A percentile compares a stretch with the other conserved stretches of the same genome.
These are phyloP conservation scores for Alternaria consortialis DNA, from an alignment of 2,329 filamentous ascomycete genomes.

Conservation along the genomic window DNA sequence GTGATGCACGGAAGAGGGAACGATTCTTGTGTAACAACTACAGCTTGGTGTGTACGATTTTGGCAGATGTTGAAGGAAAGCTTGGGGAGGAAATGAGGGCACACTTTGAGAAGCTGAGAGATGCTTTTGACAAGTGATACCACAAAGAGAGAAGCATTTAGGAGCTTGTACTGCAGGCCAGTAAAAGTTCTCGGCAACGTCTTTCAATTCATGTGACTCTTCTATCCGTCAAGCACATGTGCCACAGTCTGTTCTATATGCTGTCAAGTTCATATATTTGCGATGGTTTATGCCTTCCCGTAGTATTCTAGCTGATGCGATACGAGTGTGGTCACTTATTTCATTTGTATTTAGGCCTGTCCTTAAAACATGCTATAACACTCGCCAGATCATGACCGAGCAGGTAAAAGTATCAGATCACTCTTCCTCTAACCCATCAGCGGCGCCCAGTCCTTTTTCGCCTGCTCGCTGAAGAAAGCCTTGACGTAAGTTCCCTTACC, in stretches of 20 bases:
- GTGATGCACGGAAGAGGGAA: slow-evolving; percentile 80
- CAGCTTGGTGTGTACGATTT: slow-evolving; percentile 90
- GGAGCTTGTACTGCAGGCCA: not conserved
- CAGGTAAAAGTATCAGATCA: not conserved
- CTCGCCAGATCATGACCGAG: not conserved
- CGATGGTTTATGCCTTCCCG: not conserved
- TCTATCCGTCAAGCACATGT: not conserved
- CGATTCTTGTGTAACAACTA: slow-evolving; percentile 97
- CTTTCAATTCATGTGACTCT: not conserved
- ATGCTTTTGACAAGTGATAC: slow-evolving; percentile 45
- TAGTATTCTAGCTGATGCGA: not conserved
- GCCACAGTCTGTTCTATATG: not conserved
- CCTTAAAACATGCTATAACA: not conserved
- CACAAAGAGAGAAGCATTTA: not conserved
- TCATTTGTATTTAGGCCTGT: not conserved
- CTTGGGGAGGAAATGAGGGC: slow-evolving; percentile 76
- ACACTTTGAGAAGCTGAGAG: slow-evolving; percentile 72
- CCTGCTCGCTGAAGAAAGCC: slow-evolving; percentile 29
- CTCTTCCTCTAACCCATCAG: slow-evolving; percentile 23
- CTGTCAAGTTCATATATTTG: not conserved
- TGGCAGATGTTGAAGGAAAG: slow-evolving; percentile 75
- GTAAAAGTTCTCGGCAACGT: not conserved
- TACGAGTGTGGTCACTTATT: not conserved
- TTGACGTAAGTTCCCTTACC: slow-evolving; percentile 29
- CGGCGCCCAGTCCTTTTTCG: slow-evolving; percentile 29